Percentiles rank a stretch among this genome's conserved stretches.
Evolutionary conservation across 768 basidiomycete genomes (phyloP).

Genomic region (Hebeloma cylindrosporum): DNA sequence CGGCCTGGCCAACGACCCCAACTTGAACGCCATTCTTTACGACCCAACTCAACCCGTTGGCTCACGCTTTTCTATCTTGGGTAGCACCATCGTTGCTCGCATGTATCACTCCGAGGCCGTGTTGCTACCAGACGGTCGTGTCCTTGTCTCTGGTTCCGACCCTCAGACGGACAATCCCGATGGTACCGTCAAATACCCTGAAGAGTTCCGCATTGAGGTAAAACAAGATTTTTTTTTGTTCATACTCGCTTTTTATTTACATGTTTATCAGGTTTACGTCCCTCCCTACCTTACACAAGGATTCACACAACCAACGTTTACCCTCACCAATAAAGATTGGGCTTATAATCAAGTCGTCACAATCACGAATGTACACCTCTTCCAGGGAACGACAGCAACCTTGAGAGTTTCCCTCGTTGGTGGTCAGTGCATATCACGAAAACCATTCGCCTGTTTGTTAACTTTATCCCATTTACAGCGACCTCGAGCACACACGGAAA

Average conservation of each 20-base stretch:
- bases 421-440: slow-evolving; percentile 39
- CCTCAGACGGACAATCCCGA: slow-evolving; percentile 51
- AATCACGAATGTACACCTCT: slow-evolving; percentile 49
- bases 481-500: slow-evolving; percentile 80
- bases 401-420: slow-evolving; percentile 66
- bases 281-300: slow-evolving; percentile 82
- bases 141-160: slow-evolving; percentile 77
- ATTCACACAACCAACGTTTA: slow-evolving; percentile 59
- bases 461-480: slow-evolving; percentile 41
- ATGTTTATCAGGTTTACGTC: slow-evolving; percentile 58
- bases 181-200: slow-evolving; percentile 52
- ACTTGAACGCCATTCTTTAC: slow-evolving; percentile 65
- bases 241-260: slow-evolving; percentile 15
- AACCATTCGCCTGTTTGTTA: slow-evolving; percentile 5
- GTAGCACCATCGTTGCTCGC: slow-evolving; percentile 68
- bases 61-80: slow-evolving; percentile 65
- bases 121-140: slow-evolving; percentile 71
- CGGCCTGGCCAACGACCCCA: slow-evolving; percentile 64
- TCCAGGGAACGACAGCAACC: slow-evolving; percentile 40
- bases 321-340: slow-evolving; percentile 63
- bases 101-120: slow-evolving; percentile 78
- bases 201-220: slow-evolving; percentile 72
- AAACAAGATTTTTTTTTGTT: not conserved
- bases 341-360: slow-evolving; percentile 49
- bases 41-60: slow-evolving; percentile 60